These are phyloP conservation scores for Pichia sp. DNA, from an alignment of 1,139 yeast species.

Conservation along the genomic window DNA sequence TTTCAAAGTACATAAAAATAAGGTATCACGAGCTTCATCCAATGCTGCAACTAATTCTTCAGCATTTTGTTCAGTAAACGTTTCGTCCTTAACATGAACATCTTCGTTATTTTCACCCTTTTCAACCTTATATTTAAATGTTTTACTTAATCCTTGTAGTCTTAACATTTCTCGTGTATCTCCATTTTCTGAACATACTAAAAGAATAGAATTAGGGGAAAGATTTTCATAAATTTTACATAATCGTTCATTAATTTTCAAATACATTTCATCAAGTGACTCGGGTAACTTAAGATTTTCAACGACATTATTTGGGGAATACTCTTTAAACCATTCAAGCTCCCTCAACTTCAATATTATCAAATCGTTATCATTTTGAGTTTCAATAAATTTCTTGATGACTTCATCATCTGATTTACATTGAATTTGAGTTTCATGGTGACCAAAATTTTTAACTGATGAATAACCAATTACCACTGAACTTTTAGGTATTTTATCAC, in stretches of 20 bases:
- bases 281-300: conserved; percentile 13
- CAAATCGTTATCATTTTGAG: conserved; percentile 38
- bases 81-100: conserved; percentile 30
- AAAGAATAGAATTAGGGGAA: conserved; percentile 54
- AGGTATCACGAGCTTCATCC: conserved; percentile 47
- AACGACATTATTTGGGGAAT: conserved; percentile 15
- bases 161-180: conserved; percentile 47
- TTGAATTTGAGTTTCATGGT: conserved; percentile 32
- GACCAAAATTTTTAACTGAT: conserved; percentile 14
- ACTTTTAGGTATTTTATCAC: conserved; percentile 30
- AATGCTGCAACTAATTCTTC: conserved; percentile 42
- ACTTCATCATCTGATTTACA: conserved; percentile 57
- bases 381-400: conserved; percentile 35
- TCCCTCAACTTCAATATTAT: conserved; percentile 54
- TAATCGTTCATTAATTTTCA: conserved; percentile 40
- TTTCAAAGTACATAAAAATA: conserved; percentile 45
- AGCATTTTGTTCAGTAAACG: conserved; percentile 47
- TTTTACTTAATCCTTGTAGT: conserved; percentile 38
- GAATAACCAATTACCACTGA: conserved; percentile 39
- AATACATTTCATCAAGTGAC: conserved; percentile 25
- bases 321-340: conserved; percentile 39
- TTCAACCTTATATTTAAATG: conserved; percentile 38
- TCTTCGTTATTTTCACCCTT: conserved; percentile 24
- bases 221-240: conserved; percentile 42
- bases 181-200: conserved; percentile 61